Base-by-base conservation (phyloP, 768 basidiomycete genomes). In the Tephrocybe sp. region DNA sequence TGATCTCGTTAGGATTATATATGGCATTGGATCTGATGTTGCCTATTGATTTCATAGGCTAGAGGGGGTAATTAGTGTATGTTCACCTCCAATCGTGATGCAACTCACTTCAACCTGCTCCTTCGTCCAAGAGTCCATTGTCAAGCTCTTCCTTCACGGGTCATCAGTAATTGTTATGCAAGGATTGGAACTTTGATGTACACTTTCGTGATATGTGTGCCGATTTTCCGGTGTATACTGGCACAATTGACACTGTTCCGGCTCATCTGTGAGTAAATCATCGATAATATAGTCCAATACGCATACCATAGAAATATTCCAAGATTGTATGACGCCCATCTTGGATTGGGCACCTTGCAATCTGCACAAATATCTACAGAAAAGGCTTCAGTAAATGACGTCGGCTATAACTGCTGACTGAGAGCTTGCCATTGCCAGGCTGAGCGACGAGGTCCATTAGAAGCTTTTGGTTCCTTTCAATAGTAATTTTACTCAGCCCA, bases 191-290 rank as follows among this genome's bases (percentile, higher is more conserved):
- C 6, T 36, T 5, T 15, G 25, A 76, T 82, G 65, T 75, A 94
- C 92, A 98, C 90, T 83, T 97, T 94, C 0, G 89, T 84, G 58
- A 93, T 77, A 66, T 98, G 95, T 4, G 92, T 95, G 1, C 95
- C 95, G 52, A 98, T 86, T 74, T 95, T 96, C 47, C 95, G 81
- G 72, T 98, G 95, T 45, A 96, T 83, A 52, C 88, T 88, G 14
- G 95, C 95, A 65, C 95, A 98, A 58, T 80, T 82, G 37, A 93
- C 77, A 61, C 93, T 94, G 3, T 49, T 4, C 4, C 30, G 54
- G 48, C 56, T 45, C 30, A 40, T 36, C 39, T 34, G 42, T 42
- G 37, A 58, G 21, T 26, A 6, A 32, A 3, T 1, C 4, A 18
- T 21, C 4, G 4, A 2, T 9, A 30, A 12, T 11, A 40, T 25